Conservation (phyloP, 2,329 filamentous ascomycete genomes). For the Ophiostoma australiae region DNA sequence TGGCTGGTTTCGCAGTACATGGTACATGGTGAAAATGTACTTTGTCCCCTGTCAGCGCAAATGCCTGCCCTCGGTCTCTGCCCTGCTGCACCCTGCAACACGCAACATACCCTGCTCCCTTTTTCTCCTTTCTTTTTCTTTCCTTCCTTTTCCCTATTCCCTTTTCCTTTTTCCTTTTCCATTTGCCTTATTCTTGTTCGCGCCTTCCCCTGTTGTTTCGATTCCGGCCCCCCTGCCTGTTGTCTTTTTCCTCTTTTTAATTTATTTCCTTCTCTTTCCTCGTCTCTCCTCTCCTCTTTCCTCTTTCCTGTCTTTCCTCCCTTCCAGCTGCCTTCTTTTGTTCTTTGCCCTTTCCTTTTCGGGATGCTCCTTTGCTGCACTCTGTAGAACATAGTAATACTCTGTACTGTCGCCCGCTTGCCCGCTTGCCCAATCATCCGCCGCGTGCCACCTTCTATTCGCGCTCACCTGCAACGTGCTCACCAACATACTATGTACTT, state of each 20-base stretch:
- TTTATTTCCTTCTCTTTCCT: neutral
- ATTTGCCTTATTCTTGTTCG: neutral
- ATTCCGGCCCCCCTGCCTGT: neutral
- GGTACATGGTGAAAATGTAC: neutral
- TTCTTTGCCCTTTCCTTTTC: conserved; percentile 5
- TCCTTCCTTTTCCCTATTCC: neutral
- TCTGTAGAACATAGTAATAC: no score
- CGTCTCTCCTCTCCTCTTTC: neutral
- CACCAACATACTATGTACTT: neutral
- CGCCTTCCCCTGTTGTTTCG: conserved; percentile 9
- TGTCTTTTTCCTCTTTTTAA: neutral
- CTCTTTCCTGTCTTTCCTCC: neutral
- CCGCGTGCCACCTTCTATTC: neutral
- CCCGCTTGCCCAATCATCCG: neutral
- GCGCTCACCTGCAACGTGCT: neutral
- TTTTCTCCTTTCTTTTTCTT: neutral
- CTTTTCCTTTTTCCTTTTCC: neutral
- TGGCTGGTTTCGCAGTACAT: neutral
- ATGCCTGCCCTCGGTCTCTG: neutral
- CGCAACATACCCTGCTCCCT: neutral
- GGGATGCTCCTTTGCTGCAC: neutral
- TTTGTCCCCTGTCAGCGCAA: neutral
- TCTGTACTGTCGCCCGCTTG: neutral
- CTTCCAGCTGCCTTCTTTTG: neutral
- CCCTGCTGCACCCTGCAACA: conserved; percentile 8